phyloP scores from a whole-genome alignment of 1,139 yeast genomes.

The Arxiozyma heterogenica region DNA sequence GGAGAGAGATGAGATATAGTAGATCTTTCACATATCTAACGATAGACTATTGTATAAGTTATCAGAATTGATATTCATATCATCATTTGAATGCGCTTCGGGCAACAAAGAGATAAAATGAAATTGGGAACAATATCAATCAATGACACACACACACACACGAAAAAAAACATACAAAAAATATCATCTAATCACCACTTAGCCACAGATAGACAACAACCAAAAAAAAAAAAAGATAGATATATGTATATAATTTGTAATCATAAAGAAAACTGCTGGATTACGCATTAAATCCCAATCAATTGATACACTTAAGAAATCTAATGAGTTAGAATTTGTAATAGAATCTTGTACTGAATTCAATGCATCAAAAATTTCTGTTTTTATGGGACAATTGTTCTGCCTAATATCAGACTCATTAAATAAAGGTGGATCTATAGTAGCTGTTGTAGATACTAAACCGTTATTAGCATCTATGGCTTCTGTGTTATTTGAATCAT shows the following conservation, averaged over 20 bases:
- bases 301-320: constrained; percentile 1
- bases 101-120: constrained; percentile 11
- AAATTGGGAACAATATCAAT: neutral
- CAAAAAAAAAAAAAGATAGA: neutral
- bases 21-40: neutral
- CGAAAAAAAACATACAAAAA: neutral
- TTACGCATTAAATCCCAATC: constrained; percentile 26
- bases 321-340: neutral
- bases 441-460: neutral
- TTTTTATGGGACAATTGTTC: neutral
- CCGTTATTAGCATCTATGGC: too few relatives aligned
- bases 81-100: constrained; percentile 28
- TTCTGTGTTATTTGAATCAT: neutral
- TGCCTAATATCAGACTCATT: neutral
- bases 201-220: neutral
- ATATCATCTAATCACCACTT: neutral
- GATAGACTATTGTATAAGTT: neutral
- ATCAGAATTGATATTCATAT: neutral
- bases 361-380: constrained; percentile 3
- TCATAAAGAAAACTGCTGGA: constrained; percentile 32
- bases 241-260: constrained; percentile 15
- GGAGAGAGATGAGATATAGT: neutral
- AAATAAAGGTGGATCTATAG: neutral
- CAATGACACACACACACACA: constrained; percentile 1
- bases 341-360: neutral